Conservation (phyloP, 441 rosid genomes). For the Arabidopsis lyrata region DNA sequence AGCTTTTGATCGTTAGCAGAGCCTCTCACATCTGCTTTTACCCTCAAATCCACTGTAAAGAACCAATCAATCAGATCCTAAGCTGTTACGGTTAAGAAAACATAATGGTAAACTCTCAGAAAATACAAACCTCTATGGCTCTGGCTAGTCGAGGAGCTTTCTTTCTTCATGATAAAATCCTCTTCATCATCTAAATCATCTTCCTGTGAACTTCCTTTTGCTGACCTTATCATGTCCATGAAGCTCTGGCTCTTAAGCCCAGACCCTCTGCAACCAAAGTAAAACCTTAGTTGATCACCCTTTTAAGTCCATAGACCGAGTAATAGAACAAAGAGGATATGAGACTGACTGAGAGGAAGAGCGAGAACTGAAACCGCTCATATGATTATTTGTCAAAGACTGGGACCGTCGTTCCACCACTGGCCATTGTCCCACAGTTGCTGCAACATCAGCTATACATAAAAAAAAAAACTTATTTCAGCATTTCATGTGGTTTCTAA, state of each 20-base stretch:
- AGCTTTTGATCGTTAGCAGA: constrained; percentile 69
- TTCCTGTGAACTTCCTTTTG: constrained; percentile 66
- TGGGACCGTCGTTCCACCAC: constrained; percentile 55
- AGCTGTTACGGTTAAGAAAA: constrained; percentile 1
- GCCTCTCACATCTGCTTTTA: constrained; percentile 70
- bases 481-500: constrained; percentile 8
- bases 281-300: constrained; percentile 31
- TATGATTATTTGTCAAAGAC: constrained; percentile 63
- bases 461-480: background rate
- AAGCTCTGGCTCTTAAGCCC: constrained; percentile 77
- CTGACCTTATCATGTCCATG: constrained; percentile 89
- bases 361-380: constrained; percentile 68
- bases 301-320: background rate
- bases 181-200: constrained; percentile 81
- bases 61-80: constrained; percentile 19
- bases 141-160: constrained; percentile 60
- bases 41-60: constrained; percentile 54
- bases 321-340: constrained; percentile 28
- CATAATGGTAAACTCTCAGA: background rate
- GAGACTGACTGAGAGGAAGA: constrained; percentile 75
- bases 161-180: constrained; percentile 70
- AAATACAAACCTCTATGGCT: constrained; percentile 57
- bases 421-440: constrained; percentile 59
- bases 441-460: constrained; percentile 52
- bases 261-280: constrained; percentile 58